A percentile compares a stretch with the other conserved stretches of the same genome.
These are phyloP conservation scores for Cryptosporidium parvum DNA, from an alignment of 169 alveolate genomes.

Conservation along the genomic window DNA sequence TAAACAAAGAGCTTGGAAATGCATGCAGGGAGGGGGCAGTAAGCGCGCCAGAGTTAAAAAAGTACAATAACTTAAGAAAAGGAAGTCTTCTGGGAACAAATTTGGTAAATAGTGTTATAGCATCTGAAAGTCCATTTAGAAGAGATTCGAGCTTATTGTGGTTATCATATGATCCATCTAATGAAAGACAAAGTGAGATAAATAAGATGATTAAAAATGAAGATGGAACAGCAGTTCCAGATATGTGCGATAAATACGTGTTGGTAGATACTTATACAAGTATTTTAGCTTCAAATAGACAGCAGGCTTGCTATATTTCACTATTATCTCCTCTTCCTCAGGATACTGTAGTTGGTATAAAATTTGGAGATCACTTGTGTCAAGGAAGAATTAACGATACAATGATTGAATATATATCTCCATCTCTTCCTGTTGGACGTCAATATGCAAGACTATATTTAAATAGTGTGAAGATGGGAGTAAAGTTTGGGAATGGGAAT, in stretches of 20 bases:
- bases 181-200: not conserved
- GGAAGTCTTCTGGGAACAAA: constrained; percentile 5
- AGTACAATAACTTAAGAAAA: constrained; percentile 8
- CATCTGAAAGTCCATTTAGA: constrained; percentile 30
- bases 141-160: constrained; percentile 54
- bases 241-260: constrained; percentile 47
- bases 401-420: constrained; percentile 51
- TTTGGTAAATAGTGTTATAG: constrained; percentile 23
- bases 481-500: constrained; percentile 48
- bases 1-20: constrained; percentile 1
- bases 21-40: not conserved
- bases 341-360: constrained; percentile 57
- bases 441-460: constrained; percentile 43
- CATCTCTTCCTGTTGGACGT: constrained; percentile 57
- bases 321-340: constrained; percentile 32
- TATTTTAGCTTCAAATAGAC: constrained; percentile 38
- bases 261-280: constrained; percentile 49
- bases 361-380: constrained; percentile 61
- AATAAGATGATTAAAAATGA: not conserved
- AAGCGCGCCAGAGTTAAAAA: not conserved
- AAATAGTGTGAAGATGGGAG: constrained; percentile 57
- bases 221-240: constrained; percentile 13
- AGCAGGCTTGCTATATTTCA: constrained; percentile 49
- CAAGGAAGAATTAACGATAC: constrained; percentile 39
- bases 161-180: constrained; percentile 8